Evolutionary conservation across 2,329 filamentous ascomycete species (phyloP), one percentile per base, ranked within the genome.

Genomic region (Helotiales sp.): DNA sequence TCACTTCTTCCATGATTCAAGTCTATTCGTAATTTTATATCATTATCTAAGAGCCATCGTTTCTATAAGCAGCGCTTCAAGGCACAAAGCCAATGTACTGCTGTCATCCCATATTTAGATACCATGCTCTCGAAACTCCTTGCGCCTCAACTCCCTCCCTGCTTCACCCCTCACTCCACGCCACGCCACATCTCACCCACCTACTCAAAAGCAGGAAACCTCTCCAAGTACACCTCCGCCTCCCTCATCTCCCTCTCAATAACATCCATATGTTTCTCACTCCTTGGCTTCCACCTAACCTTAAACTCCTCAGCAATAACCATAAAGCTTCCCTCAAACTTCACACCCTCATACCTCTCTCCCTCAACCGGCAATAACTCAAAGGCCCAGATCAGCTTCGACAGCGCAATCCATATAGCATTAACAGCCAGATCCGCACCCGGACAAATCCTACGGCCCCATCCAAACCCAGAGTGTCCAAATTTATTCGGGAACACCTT

Each of bases 321-420:
- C 3, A 56, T 30, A 12, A 36, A 33, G 27, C 44, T 36, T 9
- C 54, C 54, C 12, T n/a, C 38, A 27, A 27, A 51, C 9, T 49
- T 15, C 25, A 51, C 27, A 7, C 33, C 36, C 8, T 51, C 47
- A 15, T 56, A 56, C 8, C 22, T 17, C 29, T 46, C 27, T 5
- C 46, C 54, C 19, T 52, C 47, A 3, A 50, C 19, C 22, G 47
- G 34, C 47, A 25, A 25, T 10, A 56, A 24, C 7, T 56, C 36
- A 34, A 56, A 51, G 1, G 30, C 36, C 54, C 54, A 56, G 8
- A 56, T 15, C 12, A 56, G 10, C 38, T 56, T 56, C 9, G 29
- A 46, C n/a, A 56, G 27, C 30, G 42, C 29, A 19, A 56, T 56
- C 31, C 40, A 56, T 3, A 56, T 13, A 19, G 29, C 50, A 15